Evolutionary conservation across 306 rosid species (phyloP).

Genomic region (Cicer bijugum): DNA sequence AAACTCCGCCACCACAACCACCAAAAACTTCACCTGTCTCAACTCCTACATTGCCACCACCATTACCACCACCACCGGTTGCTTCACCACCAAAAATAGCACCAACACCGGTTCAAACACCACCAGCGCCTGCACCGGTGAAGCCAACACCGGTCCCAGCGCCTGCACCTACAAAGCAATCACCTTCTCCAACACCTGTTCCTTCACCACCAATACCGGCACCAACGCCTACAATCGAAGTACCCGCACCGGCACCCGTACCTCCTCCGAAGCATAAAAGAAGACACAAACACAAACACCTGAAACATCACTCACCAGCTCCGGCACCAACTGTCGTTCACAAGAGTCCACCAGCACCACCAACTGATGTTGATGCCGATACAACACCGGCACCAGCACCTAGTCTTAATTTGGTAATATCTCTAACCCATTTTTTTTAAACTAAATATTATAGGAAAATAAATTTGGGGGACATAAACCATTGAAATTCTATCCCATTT

Average conservation of each 20-base stretch:
- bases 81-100: conserved; percentile 53
- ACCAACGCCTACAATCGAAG: conserved; percentile 50
- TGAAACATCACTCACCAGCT: conserved; percentile 67
- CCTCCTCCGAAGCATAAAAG: conserved; percentile 67
- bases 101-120: conserved; percentile 66
- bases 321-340: conserved; percentile 59
- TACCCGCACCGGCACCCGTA: conserved; percentile 54
- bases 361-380: conserved; percentile 58
- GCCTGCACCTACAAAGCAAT: conserved; percentile 54
- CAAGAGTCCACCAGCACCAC: conserved; percentile 92
- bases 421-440: too few relatives aligned
- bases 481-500: too few relatives aligned
- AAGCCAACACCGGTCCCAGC: conserved; percentile 47
- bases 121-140: conserved; percentile 65
- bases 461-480: too few relatives aligned
- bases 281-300: conserved; percentile 65
- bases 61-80: conserved; percentile 37
- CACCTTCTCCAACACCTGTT: conserved; percentile 61
- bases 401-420: conserved; percentile 58
- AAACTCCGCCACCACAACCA: conserved; percentile 59
- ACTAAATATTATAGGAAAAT: too few relatives aligned
- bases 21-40: conserved; percentile 59
- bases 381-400: conserved; percentile 90
- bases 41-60: conserved; percentile 51
- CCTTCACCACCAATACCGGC: conserved; percentile 62